Evolutionary conservation across 768 basidiomycete species (phyloP), one percentile per base, ranked within the genome.

Genomic region (Calocybe indica): DNA sequence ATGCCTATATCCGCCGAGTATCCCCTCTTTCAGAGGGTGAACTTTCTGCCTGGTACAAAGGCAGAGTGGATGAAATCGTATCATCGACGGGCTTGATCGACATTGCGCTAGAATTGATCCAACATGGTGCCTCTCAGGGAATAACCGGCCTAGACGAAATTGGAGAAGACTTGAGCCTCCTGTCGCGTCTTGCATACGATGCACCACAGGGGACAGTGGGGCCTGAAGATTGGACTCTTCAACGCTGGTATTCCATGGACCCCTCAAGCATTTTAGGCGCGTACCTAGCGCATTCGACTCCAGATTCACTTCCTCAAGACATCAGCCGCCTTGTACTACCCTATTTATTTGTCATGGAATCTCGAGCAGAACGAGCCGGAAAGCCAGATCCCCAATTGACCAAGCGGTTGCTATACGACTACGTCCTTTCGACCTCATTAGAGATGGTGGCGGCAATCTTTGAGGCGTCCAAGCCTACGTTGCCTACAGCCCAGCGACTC

Each of bases 271-370:
- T 91, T 14, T 71, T 98, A 46, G 66, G 67, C 7, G 85, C 87
- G 36, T 97, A 95, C 62, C 78, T 96, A 7, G 66, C 76, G 3
- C 67, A 83, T 61, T 88, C 93, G 5, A 80, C 80, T 2, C 71
- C 85, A 3, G 71, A 76, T 2, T 78, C 78, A 12, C 58, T 98
- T 13, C 75, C 82, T 2, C 62, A 64, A 38, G 85, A 92, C 55
- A 82, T 98, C 37, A 68, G 74, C 15, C 77, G 74, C 30, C 82
- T 96, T 33, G 89, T 95, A 33, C 74, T 92, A 65, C 95, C 95
- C 2, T 99, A 96, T 62, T 78, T 98, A 0, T 94, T 86, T 55
- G 92, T 97, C 15, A 74, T 98, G 29, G 93, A 97, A 64, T 77
- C 91, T 14, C 83, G 87, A 14, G 80, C 84, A 39, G 94, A 98